These are phyloP conservation scores for Pleurotus sapidus DNA, from an alignment of 768 basidiomycete species.

Conservation along the genomic window DNA sequence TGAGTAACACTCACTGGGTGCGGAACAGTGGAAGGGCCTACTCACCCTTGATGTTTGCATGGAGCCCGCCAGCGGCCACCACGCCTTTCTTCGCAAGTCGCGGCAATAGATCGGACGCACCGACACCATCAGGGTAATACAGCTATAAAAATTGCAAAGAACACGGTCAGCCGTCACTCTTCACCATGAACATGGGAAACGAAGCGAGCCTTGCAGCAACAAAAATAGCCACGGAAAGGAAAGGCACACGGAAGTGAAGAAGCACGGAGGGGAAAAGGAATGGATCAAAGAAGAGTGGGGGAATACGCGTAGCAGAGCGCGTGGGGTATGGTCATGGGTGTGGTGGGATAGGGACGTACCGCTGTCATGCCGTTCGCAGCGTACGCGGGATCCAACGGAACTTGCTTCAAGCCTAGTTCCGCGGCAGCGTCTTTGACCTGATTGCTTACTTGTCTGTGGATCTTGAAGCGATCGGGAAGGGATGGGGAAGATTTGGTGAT, in stretches of 20 bases:
- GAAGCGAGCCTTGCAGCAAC: too few species aligned
- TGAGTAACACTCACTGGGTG: not conserved
- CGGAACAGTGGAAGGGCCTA: slow-evolving; percentile 2
- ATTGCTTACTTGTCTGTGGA: slow-evolving; percentile 67
- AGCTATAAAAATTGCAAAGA: slow-evolving; percentile 34
- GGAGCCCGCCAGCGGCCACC: slow-evolving; percentile 86
- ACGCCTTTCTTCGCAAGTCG: slow-evolving; percentile 69
- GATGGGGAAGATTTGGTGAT: slow-evolving; percentile 65
- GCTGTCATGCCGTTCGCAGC: slow-evolving; percentile 97
- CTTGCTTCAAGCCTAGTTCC: slow-evolving; percentile 68
- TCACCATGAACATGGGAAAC: too few species aligned
- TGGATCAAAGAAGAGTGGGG: not conserved
- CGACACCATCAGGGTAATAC: slow-evolving; percentile 83
- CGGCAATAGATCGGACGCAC: slow-evolving; percentile 73
- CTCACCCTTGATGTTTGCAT: slow-evolving; percentile 78
- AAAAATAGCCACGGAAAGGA: too few species aligned
- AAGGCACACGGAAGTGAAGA: not conserved
- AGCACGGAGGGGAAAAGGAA: not conserved
- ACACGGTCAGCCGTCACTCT: not conserved
- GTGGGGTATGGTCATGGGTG: not conserved
- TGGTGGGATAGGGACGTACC: slow-evolving; percentile 31
- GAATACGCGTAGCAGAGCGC: not conserved
- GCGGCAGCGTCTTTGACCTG: slow-evolving; percentile 67
- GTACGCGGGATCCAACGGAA: slow-evolving; percentile 58
- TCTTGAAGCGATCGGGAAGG: slow-evolving; percentile 73